Evolutionary conservation across 768 basidiomycete genomes (phyloP), one percentile per base, ranked within the genome.

Genomic region (Mrakia blollopis): DNA sequence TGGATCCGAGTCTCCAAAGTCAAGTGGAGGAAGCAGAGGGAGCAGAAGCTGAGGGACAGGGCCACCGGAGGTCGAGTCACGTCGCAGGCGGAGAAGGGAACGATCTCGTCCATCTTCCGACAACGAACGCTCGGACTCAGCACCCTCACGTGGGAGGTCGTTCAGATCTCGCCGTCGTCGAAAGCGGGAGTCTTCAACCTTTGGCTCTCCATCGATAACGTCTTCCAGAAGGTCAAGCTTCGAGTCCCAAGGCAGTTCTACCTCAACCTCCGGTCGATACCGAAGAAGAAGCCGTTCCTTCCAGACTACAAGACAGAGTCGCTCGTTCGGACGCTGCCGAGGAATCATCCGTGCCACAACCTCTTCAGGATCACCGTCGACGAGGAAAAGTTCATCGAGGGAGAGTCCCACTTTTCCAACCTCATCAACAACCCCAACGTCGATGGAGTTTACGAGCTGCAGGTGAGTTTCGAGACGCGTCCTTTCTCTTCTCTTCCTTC

Each of bases 391-490:
- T 99, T 92, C 83, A 86, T 91, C 41, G 89, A 91, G 41, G 92
- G 91, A 41, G 91, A 93, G 80, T 91, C 93, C 75, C 93, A 97
- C 82, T 98, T 98, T 81, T 90, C 93, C 25, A 91, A 94, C 82
- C 86, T 98, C 70, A 92, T 89, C 77, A 97, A 97, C 81, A 92
- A 95, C 80, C 92, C 95, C 0, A 93, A 92, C 81, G 93, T 98
- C 13, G 94, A 98, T 80, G 94, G 93, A 0, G 91, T 97, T 5
- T 99, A 91, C 81, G 97, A 99, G 84, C 87, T 91, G 28, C 94
- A 98, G 87, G 93, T 94, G 79, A 61, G 86, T 79, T 3, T 69
- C 60, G 18, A 7, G 37, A 52, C 52, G 57, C 63, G 41, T 73
- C 47, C 14, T 23, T 37, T 21, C 5, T n/a, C 28, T 65, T 37